Percentiles rank a stretch among this genome's conserved stretches.
Evolutionary conservation across 1,284 basidiomycete species (phyloP).

Genomic region (Tetrapyrgos nigripes): DNA sequence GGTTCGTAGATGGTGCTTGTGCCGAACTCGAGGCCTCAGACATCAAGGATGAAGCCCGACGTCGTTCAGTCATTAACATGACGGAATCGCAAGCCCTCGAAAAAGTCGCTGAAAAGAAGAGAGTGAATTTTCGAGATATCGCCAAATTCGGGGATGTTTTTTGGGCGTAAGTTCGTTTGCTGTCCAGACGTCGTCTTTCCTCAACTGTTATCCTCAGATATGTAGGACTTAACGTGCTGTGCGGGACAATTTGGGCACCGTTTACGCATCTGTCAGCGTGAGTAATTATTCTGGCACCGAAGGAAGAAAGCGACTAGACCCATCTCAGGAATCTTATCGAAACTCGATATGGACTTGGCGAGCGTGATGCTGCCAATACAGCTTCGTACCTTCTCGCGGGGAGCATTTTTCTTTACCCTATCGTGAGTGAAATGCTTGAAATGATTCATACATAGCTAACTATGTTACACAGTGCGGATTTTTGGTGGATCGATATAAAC

Average conservation of each 20-base stretch:
- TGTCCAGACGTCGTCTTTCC: neutral
- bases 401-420: slow-evolving; percentile 76
- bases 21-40: slow-evolving; percentile 71
- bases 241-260: slow-evolving; percentile 81
- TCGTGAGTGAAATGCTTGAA: slow-evolving; percentile 45
- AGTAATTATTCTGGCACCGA: slow-evolving; percentile 27
- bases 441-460: neutral
- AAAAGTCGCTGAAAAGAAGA: slow-evolving; percentile 67
- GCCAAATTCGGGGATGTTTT: slow-evolving; percentile 78
- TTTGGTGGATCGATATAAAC: slow-evolving; percentile 63
- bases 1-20: slow-evolving; percentile 64
- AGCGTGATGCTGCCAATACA: slow-evolving; percentile 63
- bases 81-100: slow-evolving; percentile 69
- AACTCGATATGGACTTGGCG: slow-evolving; percentile 65
- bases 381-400: slow-evolving; percentile 80
- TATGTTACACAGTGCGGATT: slow-evolving; percentile 60
- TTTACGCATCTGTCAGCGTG: slow-evolving; percentile 81
- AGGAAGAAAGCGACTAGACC: slow-evolving; percentile 1
- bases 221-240: slow-evolving; percentile 73
- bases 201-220: slow-evolving; percentile 50
- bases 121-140: slow-evolving; percentile 64
- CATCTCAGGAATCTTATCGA: slow-evolving; percentile 75
- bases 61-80: slow-evolving; percentile 47
- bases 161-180: slow-evolving; percentile 64
- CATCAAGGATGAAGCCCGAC: slow-evolving; percentile 56